A percentile compares a stretch with the other conserved stretches of the same genome.
Conservation (phyloP, 768 basidiomycete species). For the Thelephora ganbajun region DNA sequence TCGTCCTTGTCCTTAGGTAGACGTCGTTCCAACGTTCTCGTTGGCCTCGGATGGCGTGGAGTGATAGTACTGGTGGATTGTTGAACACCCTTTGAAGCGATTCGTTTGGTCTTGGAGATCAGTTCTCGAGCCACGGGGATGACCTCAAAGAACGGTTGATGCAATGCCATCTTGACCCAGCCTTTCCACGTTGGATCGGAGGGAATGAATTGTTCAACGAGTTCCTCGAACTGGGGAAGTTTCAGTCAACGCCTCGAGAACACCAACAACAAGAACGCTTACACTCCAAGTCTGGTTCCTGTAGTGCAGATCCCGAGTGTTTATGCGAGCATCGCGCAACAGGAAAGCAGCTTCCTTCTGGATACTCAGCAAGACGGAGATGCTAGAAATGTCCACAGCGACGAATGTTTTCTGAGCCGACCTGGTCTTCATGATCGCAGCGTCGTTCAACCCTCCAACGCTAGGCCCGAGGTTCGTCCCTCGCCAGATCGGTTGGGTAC, state of each 20-base stretch:
- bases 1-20: not conserved
- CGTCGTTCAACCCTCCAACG: conserved; percentile 29
- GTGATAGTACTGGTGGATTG: not conserved
- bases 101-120: conserved; percentile 65
- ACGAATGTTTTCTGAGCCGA: conserved; percentile 79
- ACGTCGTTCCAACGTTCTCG: not conserved
- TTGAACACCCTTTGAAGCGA: conserved; percentile 23
- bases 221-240: conserved; percentile 50
- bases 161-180: conserved; percentile 75
- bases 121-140: conserved; percentile 69
- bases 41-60: not conserved
- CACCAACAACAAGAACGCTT: conserved; percentile 16
- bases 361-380: conserved; percentile 63
- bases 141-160: conserved; percentile 66
- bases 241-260: conserved; percentile 3
- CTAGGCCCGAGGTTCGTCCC: conserved; percentile 7
- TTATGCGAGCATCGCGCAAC: conserved; percentile 64
- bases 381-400: conserved; percentile 58
- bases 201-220: conserved; percentile 69
- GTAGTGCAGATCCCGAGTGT: conserved; percentile 69
- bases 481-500: not conserved
- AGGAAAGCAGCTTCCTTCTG: conserved; percentile 78
- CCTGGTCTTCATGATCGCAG: conserved; percentile 70
- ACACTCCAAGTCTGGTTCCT: conserved; percentile 77
- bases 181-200: conserved; percentile 68